Conservation (phyloP, 1,284 basidiomycete genomes). For the Xerocomus nothofagi region DNA sequence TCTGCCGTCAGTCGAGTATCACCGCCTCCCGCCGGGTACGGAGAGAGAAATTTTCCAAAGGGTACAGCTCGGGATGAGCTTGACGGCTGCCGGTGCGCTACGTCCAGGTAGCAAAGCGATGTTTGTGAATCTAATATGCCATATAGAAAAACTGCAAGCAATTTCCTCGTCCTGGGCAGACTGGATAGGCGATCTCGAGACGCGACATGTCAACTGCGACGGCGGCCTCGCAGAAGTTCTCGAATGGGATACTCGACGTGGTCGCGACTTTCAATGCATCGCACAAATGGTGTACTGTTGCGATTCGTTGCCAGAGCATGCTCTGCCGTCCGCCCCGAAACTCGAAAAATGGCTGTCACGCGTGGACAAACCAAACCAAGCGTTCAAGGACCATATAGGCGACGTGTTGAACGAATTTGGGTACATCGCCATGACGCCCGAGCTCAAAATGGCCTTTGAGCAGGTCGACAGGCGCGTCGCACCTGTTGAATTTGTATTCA, state of each 20-base stretch:
- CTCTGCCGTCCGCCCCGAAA: conserved; percentile 50
- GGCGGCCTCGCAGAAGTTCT: conserved; percentile 53
- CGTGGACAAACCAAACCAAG: conserved; percentile 41
- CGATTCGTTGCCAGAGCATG: conserved; percentile 48
- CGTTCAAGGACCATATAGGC: conserved; percentile 52
- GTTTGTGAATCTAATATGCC: conserved; percentile 1
- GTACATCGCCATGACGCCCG: conserved; percentile 45
- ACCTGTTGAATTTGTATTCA: conserved; percentile 74
- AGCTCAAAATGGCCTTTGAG: conserved; percentile 46
- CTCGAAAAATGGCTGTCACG: conserved; percentile 59
- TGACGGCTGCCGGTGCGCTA: conserved; percentile 60
- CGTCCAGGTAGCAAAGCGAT: not conserved
- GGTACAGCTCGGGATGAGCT: conserved; percentile 71
- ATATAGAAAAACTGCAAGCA: conserved; percentile 68
- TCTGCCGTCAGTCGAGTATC: conserved; percentile 53
- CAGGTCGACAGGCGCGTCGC: conserved; percentile 59
- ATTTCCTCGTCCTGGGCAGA: conserved; percentile 61
- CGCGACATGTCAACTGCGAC: conserved; percentile 49
- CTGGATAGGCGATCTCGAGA: conserved; percentile 55
- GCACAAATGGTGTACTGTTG: conserved; percentile 66
- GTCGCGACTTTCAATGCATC: conserved; percentile 68
- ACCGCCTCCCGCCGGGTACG: conserved; percentile 43
- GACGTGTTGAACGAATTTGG: conserved; percentile 53
- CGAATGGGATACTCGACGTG: conserved; percentile 61
- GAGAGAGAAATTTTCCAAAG: conserved; percentile 78